A percentile compares a stretch with the other conserved stretches of the same genome.
phyloP scores from a whole-genome alignment of 1,284 basidiomycete species.

The Fomitopsis betulina region DNA sequence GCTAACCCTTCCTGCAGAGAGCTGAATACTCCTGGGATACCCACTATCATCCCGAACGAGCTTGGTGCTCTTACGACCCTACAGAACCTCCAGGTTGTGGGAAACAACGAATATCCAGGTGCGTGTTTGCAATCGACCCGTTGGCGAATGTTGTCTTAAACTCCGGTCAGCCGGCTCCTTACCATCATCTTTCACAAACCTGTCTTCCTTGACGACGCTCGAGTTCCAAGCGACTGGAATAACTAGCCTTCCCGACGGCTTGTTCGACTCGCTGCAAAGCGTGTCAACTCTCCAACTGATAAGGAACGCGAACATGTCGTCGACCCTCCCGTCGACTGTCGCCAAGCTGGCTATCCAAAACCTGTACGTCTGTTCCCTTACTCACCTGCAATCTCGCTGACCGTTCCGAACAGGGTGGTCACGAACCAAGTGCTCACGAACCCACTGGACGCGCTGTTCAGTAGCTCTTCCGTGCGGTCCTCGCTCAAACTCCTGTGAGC shows the following conservation, averaged over 20 bases:
- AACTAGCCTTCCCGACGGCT: slow-evolving; percentile 30
- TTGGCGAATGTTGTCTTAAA: not conserved
- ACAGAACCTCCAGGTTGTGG: slow-evolving; percentile 36
- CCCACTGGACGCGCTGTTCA: slow-evolving; percentile 28
- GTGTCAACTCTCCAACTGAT: slow-evolving; percentile 39
- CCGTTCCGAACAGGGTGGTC: slow-evolving; percentile 25
- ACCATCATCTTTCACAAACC: slow-evolving; percentile 32
- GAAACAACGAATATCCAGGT: slow-evolving; percentile 40
- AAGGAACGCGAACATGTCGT: slow-evolving; percentile 41
- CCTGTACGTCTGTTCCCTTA: slow-evolving; percentile 31
- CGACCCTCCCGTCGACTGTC: slow-evolving; percentile 35
- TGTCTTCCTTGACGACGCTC: slow-evolving; percentile 36
- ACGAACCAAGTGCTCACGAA: slow-evolving; percentile 30
- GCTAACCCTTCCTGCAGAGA: slow-evolving; percentile 25
- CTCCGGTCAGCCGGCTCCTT: slow-evolving; percentile 33
- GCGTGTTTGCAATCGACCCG: not conserved
- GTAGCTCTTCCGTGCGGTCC: slow-evolving; percentile 29
- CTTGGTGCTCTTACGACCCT: slow-evolving; percentile 38
- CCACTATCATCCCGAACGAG: slow-evolving; percentile 39
- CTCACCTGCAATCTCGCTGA: not conserved
- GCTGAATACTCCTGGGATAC: slow-evolving; percentile 43
- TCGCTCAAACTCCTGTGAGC: slow-evolving; percentile 36
- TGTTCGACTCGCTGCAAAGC: slow-evolving; percentile 31
- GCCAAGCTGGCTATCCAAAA: slow-evolving; percentile 32
- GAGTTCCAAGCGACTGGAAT: slow-evolving; percentile 44